These are phyloP conservation scores for Candida schatavii DNA, from an alignment of 805 yeast genomes.

Conservation along the genomic window DNA sequence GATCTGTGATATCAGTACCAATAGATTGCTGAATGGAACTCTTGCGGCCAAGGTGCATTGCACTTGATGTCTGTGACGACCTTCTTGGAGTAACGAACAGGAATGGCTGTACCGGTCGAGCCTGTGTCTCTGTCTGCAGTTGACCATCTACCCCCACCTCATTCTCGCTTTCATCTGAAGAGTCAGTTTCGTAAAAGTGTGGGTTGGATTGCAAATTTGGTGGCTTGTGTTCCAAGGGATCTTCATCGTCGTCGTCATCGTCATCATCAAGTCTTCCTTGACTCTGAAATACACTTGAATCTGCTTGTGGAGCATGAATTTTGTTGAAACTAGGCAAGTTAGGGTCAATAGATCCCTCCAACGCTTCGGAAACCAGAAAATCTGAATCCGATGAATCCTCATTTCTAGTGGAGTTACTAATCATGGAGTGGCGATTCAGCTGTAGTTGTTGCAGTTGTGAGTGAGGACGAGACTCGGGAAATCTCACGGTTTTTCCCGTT, in stretches of 20 bases:
- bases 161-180: background rate
- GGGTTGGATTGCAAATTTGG: background rate
- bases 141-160: background rate
- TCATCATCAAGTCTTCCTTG: conserved; percentile 1
- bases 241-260: conserved; percentile 9
- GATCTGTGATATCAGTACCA: conserved; percentile 24
- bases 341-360: conserved; percentile 6
- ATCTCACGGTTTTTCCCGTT: conserved; percentile 25
- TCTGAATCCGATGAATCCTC: conserved; percentile 20
- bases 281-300: conserved; percentile 7
- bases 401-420: conserved; percentile 25
- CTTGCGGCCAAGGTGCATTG: background rate
- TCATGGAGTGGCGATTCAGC: conserved; percentile 24
- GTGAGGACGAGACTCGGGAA: conserved; percentile 16
- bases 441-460: conserved; percentile 22
- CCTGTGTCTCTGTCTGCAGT: background rate
- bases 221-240: conserved; percentile 1
- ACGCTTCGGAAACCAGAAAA: conserved; percentile 3
- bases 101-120: background rate
- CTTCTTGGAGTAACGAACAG: conserved; percentile 1
- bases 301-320: too few relatives aligned
- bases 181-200: background rate
- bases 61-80: background rate
- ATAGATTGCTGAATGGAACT: background rate
- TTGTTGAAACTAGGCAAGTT: conserved; percentile 22